Percentiles rank a stretch among this genome's conserved stretches.
Conservation (phyloP, 495 filamentous ascomycete genomes). For the Annulohypoxylon moriforme region DNA sequence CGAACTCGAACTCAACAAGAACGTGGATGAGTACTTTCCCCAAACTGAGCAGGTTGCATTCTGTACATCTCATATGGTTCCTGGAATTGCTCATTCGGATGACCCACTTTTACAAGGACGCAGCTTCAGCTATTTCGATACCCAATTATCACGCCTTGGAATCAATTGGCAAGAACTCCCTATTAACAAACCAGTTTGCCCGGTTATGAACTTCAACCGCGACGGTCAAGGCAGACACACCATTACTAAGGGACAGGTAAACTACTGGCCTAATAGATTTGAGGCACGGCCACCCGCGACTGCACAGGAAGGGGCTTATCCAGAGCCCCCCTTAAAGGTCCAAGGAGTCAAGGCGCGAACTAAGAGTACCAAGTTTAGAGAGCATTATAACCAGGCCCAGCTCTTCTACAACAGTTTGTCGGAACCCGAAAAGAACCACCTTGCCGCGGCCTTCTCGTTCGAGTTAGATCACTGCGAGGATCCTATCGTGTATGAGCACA, state of each 20-base stretch:
- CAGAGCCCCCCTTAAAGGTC: constrained; percentile 73
- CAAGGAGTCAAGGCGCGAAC: constrained; percentile 77
- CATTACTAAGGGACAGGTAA: constrained; percentile 72
- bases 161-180: constrained; percentile 89
- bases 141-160: constrained; percentile 83
- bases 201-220: constrained; percentile 83
- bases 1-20: constrained; percentile 83
- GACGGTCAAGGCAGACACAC: constrained; percentile 74
- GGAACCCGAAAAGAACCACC: constrained; percentile 74
- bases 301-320: constrained; percentile 70
- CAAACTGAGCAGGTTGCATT: constrained; percentile 89
- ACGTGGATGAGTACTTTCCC: constrained; percentile 86
- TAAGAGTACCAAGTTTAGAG: constrained; percentile 80
- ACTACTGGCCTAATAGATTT: constrained; percentile 91
- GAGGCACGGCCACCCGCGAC: constrained; percentile 70
- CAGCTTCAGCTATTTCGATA: constrained; percentile 90
- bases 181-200: constrained; percentile 80
- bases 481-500: constrained; percentile 78
- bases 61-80: constrained; percentile 86
- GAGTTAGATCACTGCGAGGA: constrained; percentile 94
- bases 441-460: constrained; percentile 77
- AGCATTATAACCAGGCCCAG: constrained; percentile 80
- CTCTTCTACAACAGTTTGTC: constrained; percentile 85
- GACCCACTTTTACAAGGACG: constrained; percentile 86
- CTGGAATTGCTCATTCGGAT: constrained; percentile 87